Percentiles rank a stretch among this genome's conserved stretches.
These are phyloP conservation scores for Pseudogymnoascus verrucosus DNA, from an alignment of 2,329 filamentous ascomycete species.

Conservation along the genomic window DNA sequence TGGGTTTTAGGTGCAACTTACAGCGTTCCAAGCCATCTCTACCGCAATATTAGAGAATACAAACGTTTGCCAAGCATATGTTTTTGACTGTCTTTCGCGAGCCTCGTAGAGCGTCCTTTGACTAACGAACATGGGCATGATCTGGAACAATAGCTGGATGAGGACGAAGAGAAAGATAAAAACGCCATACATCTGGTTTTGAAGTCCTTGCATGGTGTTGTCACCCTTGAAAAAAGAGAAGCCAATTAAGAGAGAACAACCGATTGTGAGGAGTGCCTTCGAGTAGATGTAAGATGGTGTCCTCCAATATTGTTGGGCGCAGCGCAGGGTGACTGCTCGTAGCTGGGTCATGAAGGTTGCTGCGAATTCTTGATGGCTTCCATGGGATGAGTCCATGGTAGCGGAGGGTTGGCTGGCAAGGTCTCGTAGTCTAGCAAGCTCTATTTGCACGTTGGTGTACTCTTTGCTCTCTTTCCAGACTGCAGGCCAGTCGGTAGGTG, in stretches of 20 bases:
- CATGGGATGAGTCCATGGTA: slow-evolving; percentile 30
- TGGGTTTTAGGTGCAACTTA: slow-evolving; percentile 39
- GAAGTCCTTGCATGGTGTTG: slow-evolving; percentile 54
- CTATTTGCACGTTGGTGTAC: not conserved
- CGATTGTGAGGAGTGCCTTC: slow-evolving; percentile 49
- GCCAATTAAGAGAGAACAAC: slow-evolving; percentile 53
- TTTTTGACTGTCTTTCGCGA: slow-evolving; percentile 6
- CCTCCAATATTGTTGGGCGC: slow-evolving; percentile 69
- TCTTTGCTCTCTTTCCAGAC: slow-evolving; percentile 43
- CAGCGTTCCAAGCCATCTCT: slow-evolving; percentile 72
- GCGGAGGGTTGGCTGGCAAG: slow-evolving; percentile 1
- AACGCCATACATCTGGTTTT: slow-evolving; percentile 60
- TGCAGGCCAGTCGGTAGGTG: slow-evolving; percentile 56
- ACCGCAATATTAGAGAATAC: slow-evolving; percentile 48
- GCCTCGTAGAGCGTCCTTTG: slow-evolving; percentile 58
- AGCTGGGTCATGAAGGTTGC: slow-evolving; percentile 61
- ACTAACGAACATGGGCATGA: slow-evolving; percentile 59
- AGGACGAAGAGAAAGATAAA: slow-evolving; percentile 64
- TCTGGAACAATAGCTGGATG: slow-evolving; percentile 51
- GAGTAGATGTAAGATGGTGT: slow-evolving; percentile 66
- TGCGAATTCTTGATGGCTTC: slow-evolving; percentile 60
- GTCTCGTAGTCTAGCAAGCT: slow-evolving; percentile 20
- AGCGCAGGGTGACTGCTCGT: slow-evolving; percentile 51
- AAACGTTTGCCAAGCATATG: slow-evolving; percentile 22
- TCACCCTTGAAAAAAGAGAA: slow-evolving; percentile 53